Conservation (phyloP, 1,139 yeast genomes). For the Scheffersomyces segobiensis region DNA sequence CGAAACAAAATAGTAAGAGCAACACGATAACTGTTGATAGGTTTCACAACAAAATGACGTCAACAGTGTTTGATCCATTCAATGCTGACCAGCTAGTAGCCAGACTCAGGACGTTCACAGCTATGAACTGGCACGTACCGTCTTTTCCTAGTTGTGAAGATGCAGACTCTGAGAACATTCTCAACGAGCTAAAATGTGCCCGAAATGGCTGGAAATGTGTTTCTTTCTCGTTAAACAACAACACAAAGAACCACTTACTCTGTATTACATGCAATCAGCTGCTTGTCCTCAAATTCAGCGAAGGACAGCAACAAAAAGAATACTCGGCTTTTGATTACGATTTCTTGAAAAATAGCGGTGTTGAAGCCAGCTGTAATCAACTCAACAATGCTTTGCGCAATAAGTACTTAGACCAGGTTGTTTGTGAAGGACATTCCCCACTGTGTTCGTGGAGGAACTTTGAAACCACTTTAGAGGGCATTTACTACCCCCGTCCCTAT, state of each 20-base stretch:
- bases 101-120: slow-evolving; percentile 31
- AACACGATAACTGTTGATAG: slow-evolving; percentile 10
- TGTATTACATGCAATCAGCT: slow-evolving; percentile 37
- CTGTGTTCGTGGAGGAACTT: slow-evolving; percentile 42
- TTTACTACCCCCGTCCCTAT: slow-evolving; percentile 39
- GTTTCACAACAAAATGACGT: slow-evolving; percentile 14
- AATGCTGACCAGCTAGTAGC: slow-evolving; percentile 27
- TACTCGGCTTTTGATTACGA: background rate
- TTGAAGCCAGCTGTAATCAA: slow-evolving; percentile 11
- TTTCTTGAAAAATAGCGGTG: background rate
- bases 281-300: slow-evolving; percentile 28
- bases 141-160: slow-evolving; percentile 3
- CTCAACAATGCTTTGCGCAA: slow-evolving; percentile 25
- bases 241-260: slow-evolving; percentile 31
- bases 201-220: slow-evolving; percentile 45
- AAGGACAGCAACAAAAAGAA: slow-evolving; percentile 1
- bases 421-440: slow-evolving; percentile 25
- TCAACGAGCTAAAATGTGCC: slow-evolving; percentile 41
- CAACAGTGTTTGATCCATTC: slow-evolving; percentile 33
- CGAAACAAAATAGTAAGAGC: slow-evolving; percentile 15
- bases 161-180: slow-evolving; percentile 2
- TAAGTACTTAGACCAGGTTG: slow-evolving; percentile 27
- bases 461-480: slow-evolving; percentile 35
- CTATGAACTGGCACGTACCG: slow-evolving; percentile 40
- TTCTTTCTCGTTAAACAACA: slow-evolving; percentile 23